A percentile compares a stretch with the other conserved stretches of the same genome.
These are phyloP conservation scores for Neoboletus magnificus DNA, from an alignment of 768 basidiomycete genomes.

Conservation along the genomic window DNA sequence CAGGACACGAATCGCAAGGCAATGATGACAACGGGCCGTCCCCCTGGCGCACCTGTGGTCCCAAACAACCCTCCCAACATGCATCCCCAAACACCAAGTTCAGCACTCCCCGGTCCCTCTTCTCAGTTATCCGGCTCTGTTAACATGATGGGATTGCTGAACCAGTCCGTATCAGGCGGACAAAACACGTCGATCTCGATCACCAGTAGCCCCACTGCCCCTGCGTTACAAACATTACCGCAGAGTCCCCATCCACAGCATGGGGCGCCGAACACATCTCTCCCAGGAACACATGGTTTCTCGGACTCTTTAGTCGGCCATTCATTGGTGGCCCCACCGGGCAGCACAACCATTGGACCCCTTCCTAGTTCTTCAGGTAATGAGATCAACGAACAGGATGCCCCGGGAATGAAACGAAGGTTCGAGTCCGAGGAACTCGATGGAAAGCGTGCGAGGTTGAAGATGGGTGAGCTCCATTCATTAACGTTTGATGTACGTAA, in stretches of 20 bases:
- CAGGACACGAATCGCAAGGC: slow-evolving; percentile 58
- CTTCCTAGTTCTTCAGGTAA: slow-evolving; percentile 7
- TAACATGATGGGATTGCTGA: slow-evolving; percentile 25
- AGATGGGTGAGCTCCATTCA: slow-evolving; percentile 53
- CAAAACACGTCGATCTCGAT: slow-evolving; percentile 19
- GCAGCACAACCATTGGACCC: slow-evolving; percentile 10
- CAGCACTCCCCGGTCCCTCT: slow-evolving; percentile 10
- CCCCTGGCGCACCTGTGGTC: slow-evolving; percentile 12
- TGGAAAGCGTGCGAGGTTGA: slow-evolving; percentile 67
- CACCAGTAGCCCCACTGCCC: slow-evolving; percentile 23
- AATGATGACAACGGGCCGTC: slow-evolving; percentile 41
- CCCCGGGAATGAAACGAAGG: slow-evolving; percentile 70
- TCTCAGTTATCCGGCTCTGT: slow-evolving; percentile 21
- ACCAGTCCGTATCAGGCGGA: slow-evolving; percentile 22
- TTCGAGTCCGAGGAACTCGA: slow-evolving; percentile 63
- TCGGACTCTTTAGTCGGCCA: slow-evolving; percentile 24
- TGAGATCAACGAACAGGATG: slow-evolving; percentile 51
- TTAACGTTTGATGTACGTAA: slow-evolving; percentile 26
- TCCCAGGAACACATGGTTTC: slow-evolving; percentile 25
- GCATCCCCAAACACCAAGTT: slow-evolving; percentile 12
- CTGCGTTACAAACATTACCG: slow-evolving; percentile 27
- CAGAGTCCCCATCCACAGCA: slow-evolving; percentile 32
- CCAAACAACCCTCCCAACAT: slow-evolving; percentile 19
- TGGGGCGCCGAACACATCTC: slow-evolving; percentile 15
- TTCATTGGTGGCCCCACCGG: slow-evolving; percentile 15